Base-by-base conservation (phyloP, 1,139 yeast genomes). In the Hanseniaspora gamundiae region DNA sequence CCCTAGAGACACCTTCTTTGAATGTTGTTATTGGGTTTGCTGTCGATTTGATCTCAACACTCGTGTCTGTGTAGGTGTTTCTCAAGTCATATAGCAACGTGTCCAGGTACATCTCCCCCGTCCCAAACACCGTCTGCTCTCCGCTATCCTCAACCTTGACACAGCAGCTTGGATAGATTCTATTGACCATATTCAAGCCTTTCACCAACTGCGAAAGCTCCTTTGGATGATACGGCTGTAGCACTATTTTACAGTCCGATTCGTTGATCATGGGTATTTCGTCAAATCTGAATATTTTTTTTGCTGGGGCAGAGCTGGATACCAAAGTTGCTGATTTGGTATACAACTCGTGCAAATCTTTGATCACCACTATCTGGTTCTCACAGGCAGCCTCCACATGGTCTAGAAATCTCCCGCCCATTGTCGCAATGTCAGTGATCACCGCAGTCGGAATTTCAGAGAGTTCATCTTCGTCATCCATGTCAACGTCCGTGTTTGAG, bases 41-140 rank as follows among this genome's bases (percentile, higher is more conserved):
- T 5, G 95, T 83, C 2, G 87, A 81, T 56, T 80, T 83, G 44
- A 91, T 76, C 43, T 81, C 84, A 42, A 87, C 69, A 40, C 75
- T 76, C 0, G 83, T 73, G n/a, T 44, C 43, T 2, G 46, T 44
- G 73, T 48, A 78, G 59, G 47, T 50, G 17, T 67, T 60, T 49
- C 97, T 68, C 40, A 91, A 63, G 56, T 86, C 96, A 60, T 80
- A 85, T 44, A 93, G 60, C 26, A 83, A 66, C 52, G 94, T 84
- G 60, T 93, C 98, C 64, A 93, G 62, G 56, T 84, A 86, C 16
- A 91, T 57, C 57, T 93, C 98, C 4, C 98, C 98, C 3, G 87
- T 76, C 0, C 93, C 95, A 26, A 79, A 57, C 1, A 93, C 59
- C 0, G 80, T 78, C 58, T 82, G 86, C 54, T 88, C 97, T 1